These are phyloP conservation scores for Fusarium succisae DNA, from an alignment of 2,329 filamentous ascomycete genomes.

Conservation along the genomic window DNA sequence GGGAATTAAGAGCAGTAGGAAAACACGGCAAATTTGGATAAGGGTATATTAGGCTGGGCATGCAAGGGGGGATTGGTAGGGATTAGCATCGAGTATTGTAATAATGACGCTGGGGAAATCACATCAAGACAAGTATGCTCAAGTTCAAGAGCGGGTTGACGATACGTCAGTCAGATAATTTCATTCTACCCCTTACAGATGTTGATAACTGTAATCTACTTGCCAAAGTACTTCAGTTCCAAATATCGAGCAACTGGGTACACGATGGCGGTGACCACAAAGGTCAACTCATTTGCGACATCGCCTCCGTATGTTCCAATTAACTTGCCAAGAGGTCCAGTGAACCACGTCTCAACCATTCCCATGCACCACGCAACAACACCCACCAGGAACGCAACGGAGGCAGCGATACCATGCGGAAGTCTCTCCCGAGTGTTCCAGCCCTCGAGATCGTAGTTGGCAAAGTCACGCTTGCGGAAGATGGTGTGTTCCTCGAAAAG, in stretches of 20 bases:
- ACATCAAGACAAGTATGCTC: too few relatives aligned
- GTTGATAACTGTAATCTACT: background rate
- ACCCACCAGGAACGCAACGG: background rate
- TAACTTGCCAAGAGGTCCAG: background rate
- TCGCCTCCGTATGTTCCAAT: background rate
- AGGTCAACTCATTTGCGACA: conserved; percentile 4
- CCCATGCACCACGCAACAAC: conserved; percentile 10
- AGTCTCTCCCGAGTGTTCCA: background rate
- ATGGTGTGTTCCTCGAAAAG: conserved; percentile 9
- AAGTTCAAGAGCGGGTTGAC: background rate
- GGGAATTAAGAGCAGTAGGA: fast-evolving
- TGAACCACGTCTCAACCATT: conserved; percentile 9
- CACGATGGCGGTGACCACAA: conserved; percentile 1
- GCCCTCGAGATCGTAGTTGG: conserved; percentile 1
- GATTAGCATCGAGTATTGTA: background rate
- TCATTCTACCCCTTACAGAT: background rate
- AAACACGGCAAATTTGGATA: background rate
- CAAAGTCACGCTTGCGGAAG: conserved; percentile 2
- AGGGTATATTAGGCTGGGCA: too few relatives aligned
- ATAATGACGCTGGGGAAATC: too few relatives aligned
- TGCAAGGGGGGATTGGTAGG: background rate
- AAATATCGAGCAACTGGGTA: conserved; percentile 1
- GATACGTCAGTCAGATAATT: fast-evolving
- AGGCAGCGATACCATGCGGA: conserved; percentile 3
- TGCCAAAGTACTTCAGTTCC: background rate